phyloP scores from a whole-genome alignment of 2,329 filamentous ascomycete species.

The Pseudogymnoascus sp. region DNA sequence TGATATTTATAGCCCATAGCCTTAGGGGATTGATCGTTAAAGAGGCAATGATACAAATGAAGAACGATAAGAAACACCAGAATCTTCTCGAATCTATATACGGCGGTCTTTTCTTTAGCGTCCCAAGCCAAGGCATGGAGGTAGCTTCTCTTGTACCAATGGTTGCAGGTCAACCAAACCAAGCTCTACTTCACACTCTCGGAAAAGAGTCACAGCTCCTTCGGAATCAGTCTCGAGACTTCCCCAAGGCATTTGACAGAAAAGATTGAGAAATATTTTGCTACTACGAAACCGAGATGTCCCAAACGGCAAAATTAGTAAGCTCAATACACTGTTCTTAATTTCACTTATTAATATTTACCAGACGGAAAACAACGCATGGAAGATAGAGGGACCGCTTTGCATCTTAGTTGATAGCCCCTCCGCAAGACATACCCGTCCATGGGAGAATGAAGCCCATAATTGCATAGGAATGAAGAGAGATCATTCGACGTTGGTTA shows the following conservation, averaged over 20 bases:
- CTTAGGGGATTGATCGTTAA: conserved; percentile 24
- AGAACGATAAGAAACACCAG: conserved; percentile 1
- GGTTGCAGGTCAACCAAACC: conserved; percentile 17
- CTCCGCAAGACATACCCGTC: conserved; percentile 2
- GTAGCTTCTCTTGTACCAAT: conserved; percentile 16
- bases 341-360: not conserved
- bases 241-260: conserved; percentile 13
- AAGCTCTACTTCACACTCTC: conserved; percentile 10
- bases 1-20: conserved; percentile 22
- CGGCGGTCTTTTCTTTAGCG: conserved; percentile 18
- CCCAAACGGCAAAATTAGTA: conserved; percentile 16
- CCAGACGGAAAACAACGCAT: not conserved
- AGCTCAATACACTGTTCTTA: not conserved
- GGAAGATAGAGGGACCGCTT: conserved; percentile 9
- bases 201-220: conserved; percentile 15
- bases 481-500: conserved; percentile 14
- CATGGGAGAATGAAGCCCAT: conserved; percentile 1
- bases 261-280: conserved; percentile 14
- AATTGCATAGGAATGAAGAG: conserved; percentile 9
- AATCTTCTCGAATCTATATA: conserved; percentile 12
- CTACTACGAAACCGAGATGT: conserved; percentile 18
- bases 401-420: conserved; percentile 5
- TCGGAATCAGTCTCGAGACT: conserved; percentile 1
- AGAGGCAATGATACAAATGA: conserved; percentile 17
- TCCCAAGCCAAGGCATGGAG: conserved; percentile 19